Conservation (phyloP, 2,329 filamentous ascomycete genomes). For the Penicillium sclerotiorum region DNA sequence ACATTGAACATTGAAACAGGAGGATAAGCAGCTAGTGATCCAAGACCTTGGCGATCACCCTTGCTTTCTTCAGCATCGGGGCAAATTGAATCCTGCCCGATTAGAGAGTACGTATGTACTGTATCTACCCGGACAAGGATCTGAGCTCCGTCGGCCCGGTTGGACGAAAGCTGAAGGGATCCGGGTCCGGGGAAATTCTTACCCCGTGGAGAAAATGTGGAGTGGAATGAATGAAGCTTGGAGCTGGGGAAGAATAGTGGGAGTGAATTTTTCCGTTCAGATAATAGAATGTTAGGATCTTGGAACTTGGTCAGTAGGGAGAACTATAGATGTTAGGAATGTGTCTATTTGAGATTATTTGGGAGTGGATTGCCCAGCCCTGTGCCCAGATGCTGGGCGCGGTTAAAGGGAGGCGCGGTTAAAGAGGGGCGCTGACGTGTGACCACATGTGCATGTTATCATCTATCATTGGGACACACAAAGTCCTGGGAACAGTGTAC, state of each 20-base stretch:
- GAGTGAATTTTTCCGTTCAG: constrained; percentile 18
- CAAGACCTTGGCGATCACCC: constrained; percentile 4
- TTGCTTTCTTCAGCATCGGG: no score
- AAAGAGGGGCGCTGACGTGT: neutral
- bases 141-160: constrained; percentile 3
- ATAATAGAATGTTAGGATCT: no score
- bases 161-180: neutral
- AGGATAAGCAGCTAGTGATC: neutral
- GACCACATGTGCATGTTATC: neutral
- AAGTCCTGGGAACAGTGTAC: no score
- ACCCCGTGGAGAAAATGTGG: constrained; percentile 11
- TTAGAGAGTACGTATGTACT: no score
- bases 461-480: no score
- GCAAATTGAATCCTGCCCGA: no score
- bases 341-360: no score
- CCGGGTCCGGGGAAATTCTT: constrained; percentile 10
- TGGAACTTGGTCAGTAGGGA: no score
- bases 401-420: neutral
- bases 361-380: neutral
- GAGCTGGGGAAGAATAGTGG: constrained; percentile 7
- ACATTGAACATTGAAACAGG: neutral
- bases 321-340: no score
- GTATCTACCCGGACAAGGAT: no score
- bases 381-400: neutral
- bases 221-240: neutral